A percentile compares a stretch with the other conserved stretches of the same genome.
Evolutionary conservation across 1,139 yeast genomes (phyloP).

Genomic region (Suzukiozyma palmioleophila): DNA sequence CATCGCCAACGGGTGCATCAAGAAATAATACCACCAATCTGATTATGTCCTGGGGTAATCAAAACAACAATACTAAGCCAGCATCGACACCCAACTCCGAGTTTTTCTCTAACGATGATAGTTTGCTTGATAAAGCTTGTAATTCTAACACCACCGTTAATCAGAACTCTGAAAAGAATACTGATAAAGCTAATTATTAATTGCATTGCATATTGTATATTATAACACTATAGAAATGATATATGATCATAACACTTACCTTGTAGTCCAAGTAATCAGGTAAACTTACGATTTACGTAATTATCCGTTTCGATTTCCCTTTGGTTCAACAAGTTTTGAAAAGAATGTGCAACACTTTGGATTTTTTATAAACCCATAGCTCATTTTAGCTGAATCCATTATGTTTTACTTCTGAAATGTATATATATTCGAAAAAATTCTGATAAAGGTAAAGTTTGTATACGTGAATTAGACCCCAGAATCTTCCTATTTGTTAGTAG

Average conservation of each 20-base stretch:
- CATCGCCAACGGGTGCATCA: constrained; percentile 32
- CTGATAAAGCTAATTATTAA: neutral
- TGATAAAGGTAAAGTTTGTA: too few relatives aligned
- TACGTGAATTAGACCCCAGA: too few relatives aligned
- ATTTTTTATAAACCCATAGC: too few relatives aligned
- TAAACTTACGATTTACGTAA: too few relatives aligned
- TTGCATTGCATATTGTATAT: constrained; percentile 4
- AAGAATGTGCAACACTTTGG: too few relatives aligned
- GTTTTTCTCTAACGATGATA: constrained; percentile 28
- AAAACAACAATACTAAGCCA: constrained; percentile 10
- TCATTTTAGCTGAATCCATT: too few relatives aligned
- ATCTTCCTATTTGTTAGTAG: too few relatives aligned
- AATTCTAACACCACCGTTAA: neutral
- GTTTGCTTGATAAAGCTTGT: neutral
- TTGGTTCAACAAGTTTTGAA: too few relatives aligned
- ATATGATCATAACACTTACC: neutral
- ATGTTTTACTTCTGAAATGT: too few relatives aligned
- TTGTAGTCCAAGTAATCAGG: neutral
- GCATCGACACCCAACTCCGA: constrained; percentile 33
- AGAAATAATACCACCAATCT: constrained; percentile 35
- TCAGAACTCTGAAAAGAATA: neutral
- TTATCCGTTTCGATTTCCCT: too few relatives aligned
- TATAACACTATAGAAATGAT: constrained; percentile 3
- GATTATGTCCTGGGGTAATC: constrained; percentile 27
- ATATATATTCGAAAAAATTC: too few relatives aligned